These are phyloP conservation scores for Ogataea pignaliae DNA, from an alignment of 805 yeast genomes.

Conservation along the genomic window DNA sequence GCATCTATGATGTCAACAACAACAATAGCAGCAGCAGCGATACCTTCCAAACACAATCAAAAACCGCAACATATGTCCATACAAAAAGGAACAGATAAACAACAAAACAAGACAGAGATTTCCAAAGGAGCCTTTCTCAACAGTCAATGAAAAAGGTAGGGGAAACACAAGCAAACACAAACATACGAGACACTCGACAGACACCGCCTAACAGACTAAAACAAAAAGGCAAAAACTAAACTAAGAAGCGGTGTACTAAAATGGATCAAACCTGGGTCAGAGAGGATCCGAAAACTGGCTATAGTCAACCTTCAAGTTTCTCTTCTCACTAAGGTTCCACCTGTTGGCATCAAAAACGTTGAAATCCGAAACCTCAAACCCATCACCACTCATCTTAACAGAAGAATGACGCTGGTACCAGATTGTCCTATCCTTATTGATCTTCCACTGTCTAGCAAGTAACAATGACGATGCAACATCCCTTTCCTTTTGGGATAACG, in stretches of 20 bases:
- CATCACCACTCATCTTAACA: slow-evolving; percentile 34
- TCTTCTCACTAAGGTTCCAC: slow-evolving; percentile 40
- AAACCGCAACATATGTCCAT: no score
- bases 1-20: not conserved
- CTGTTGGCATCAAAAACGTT: slow-evolving; percentile 39
- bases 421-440: slow-evolving; percentile 25
- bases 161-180: no score
- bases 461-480: slow-evolving; percentile 32
- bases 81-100: no score
- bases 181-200: no score
- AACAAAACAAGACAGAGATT: no score
- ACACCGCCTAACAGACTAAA: not conserved
- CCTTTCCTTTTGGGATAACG: slow-evolving; percentile 38
- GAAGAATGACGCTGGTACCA: slow-evolving; percentile 35
- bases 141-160: no score
- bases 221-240: not conserved
- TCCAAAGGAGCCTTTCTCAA: no score
- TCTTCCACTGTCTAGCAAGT: slow-evolving; percentile 35
- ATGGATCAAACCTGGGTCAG: not conserved
- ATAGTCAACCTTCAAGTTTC: slow-evolving; percentile 37
- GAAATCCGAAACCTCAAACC: slow-evolving; percentile 39
- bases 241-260: not conserved
- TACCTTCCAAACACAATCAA: no score
- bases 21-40: not conserved
- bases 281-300: slow-evolving; percentile 12